A percentile compares a stretch with the other conserved stretches of the same genome.
Evolutionary conservation across 2,329 filamentous ascomycete species (phyloP).

Genomic region (Scopulariopsis brevicaulis): DNA sequence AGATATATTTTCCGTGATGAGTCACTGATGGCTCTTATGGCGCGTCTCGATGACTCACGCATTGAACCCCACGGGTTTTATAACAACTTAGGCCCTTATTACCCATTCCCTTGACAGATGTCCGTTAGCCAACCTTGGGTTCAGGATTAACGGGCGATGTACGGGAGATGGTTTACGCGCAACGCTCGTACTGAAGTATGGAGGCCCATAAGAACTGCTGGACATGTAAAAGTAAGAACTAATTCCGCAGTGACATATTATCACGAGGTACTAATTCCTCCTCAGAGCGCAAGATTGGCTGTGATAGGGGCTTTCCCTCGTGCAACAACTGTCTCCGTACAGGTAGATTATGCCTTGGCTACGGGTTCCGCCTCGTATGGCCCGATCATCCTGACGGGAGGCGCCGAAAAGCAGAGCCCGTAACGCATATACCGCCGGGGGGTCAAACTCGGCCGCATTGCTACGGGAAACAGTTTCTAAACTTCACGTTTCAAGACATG

Average conservation of each 20-base stretch:
- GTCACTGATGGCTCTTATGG: too few species aligned
- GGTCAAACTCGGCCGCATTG: not conserved
- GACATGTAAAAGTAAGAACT: not conserved
- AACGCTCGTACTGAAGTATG: too few species aligned
- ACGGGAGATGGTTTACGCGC: too few species aligned
- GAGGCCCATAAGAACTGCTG: not conserved
- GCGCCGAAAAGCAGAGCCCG: not conserved
- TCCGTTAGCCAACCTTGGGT: too few species aligned
- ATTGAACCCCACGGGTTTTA: too few species aligned
- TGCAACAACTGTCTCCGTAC: not conserved
- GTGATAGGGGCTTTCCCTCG: not conserved
- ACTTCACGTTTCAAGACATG: not conserved
- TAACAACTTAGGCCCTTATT: too few species aligned
- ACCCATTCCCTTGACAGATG: too few species aligned
- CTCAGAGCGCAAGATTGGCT: not conserved
- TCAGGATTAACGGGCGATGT: too few species aligned
- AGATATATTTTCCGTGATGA: too few species aligned
- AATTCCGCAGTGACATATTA: not conserved
- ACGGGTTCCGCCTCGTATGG: not conserved
- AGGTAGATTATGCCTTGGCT: not conserved
- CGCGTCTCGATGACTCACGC: too few species aligned
- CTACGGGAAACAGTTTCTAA: not conserved
- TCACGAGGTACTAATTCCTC: not conserved
- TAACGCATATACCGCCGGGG: not conserved
- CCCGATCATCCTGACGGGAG: not conserved